Base-by-base conservation (phyloP, 1,284 basidiomycete genomes). In the Erythrobasidium hasegawianum region DNA sequence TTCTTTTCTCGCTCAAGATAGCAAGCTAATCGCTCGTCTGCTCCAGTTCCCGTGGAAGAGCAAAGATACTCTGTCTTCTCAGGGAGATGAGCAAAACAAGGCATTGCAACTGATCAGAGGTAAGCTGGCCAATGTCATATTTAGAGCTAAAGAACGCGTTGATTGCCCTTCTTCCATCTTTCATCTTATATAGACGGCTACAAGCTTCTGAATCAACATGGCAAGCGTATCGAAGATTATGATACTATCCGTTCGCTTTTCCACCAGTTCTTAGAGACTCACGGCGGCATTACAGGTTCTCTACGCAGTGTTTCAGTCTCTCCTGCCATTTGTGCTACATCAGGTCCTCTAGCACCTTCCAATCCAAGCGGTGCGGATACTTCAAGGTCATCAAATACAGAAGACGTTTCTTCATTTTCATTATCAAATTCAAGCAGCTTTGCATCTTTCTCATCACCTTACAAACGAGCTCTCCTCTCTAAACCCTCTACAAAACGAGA, bases 181-280 rank as follows among this genome's bases (percentile, higher is more conserved):
- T 24, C 1, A 45, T 7, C 4, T 3, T 13, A 39, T 18, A 9
- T 26, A 65, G 62, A 52, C 38, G 55, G 43, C 1, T 52, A 57
- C 62, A 65, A 65, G 45, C 47, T 65, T 13, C 56, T 65, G 4
- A 64, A 57, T 58, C 62, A 65, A 26, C 55, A 65, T 43, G 62
- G 62, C 7, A 65, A 58, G 22, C 26, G 56, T 20, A 9, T 65
- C 1, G 4, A 2, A 22, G 43, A 52, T 16, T 57, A 57, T 18
- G 38, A 50, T 4, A 57, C 27, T 10, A 22, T 65, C 43, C 57
- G 57, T 27, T 20, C 13, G 18, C 62, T 65, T 16, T 58, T 49
- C 38, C 22, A 18, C 8, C 24, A 9, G 27, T 58, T 65, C 29
- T 56, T 65, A 20, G 47, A 57, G 18, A 57, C 40, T 16, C 56